Base-by-base conservation (phyloP, 2,329 filamentous ascomycete genomes). In the Diaporthe caulivora region DNA sequence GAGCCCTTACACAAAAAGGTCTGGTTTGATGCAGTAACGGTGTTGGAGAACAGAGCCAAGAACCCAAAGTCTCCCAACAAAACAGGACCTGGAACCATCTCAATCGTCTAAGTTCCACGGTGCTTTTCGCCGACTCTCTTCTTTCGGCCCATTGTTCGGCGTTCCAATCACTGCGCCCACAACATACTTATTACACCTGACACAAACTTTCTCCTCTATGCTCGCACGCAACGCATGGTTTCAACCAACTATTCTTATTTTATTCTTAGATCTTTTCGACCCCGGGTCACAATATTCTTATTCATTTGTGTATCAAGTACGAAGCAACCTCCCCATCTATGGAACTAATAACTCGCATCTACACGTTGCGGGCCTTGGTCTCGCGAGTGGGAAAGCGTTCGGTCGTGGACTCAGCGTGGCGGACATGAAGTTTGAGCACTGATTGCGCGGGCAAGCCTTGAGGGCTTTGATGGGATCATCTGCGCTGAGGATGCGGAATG, bases 151-250 rank as follows among this genome's bases (percentile, higher is more conserved):
- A 44, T 17, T 54, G 17, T n/a, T 51, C 17, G 44, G 55, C 31
- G 21, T 29, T 34, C 49, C 26, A 21, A 21, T 0, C 31, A 31
- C 53, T 18, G 37, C 69, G 57, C 44, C 29, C 69, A 53, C 55
- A 44, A 13, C 55, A 71, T 71, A 71, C 54, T 42, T 54, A 71
- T 21, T 71, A 44, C 69, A 54, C 69, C 69, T 31, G 17, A n/a
- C 9, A 40, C 18, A 8, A 2, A 67, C 40, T 2, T 53, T 8
- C 13, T 15, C 47, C n/a, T 9, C 58, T 18, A 62, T 1, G 24
- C 21, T 21, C 31, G 21, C 62, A 18, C 44, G 51, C 29, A 9
- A 24, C 31, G 13, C 44, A 67, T n/a, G 24, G 37, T 18, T 31
- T 57, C 54, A 31, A 69, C 65, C 2, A 44, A 57, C 26, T 54